Evolutionary conservation across 1,139 yeast genomes (phyloP), one percentile per base, ranked within the genome.

Genomic region (Blastobotrys apis): DNA sequence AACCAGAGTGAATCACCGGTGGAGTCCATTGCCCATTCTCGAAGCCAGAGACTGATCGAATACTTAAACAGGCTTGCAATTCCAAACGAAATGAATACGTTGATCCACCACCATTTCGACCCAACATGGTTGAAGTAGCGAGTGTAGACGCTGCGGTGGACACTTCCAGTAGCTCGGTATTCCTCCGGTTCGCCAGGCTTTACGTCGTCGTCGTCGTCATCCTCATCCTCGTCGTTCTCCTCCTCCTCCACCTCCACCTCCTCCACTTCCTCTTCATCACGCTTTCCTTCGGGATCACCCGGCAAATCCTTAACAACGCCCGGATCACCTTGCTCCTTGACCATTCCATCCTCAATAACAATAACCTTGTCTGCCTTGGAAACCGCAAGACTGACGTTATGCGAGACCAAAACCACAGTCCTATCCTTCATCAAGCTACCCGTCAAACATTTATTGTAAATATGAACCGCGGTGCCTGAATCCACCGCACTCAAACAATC

Each of bases 401-500:
- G 98, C 3, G 97, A 86, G 2, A 90, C 97, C 58, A 90, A 74
- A 52, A 90, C 72, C 66, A 95, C 82, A 3, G 97, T 90, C 71
- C 97, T 80, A 49, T 78, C 77, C 34, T 72, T 71, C 88, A 87
- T 86, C 56, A 90, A 69, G 1, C 87, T 84, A 39, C 97, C 97
- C 45, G 86, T 73, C 44, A 90, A 81, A 69, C 95, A 87, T 57
- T 87, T 77, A 56, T 87, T 94, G 60, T 90, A 90, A 49, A 90
- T 85, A 80, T 94, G 86, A 49, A 83, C 75, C 13, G 97, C 94
- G 41, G 81, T 60, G 80, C 79, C 48, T 90, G 75, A 66, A 97
- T 90, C 97, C 48, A 90, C 97, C 39, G 98, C 97, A 62, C 94
- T 83, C 56, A 92, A 74, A 71, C 97, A 90, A 66, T 92, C 98